Conservation (phyloP, 805 yeast species). For the Candida andamanensis region DNA sequence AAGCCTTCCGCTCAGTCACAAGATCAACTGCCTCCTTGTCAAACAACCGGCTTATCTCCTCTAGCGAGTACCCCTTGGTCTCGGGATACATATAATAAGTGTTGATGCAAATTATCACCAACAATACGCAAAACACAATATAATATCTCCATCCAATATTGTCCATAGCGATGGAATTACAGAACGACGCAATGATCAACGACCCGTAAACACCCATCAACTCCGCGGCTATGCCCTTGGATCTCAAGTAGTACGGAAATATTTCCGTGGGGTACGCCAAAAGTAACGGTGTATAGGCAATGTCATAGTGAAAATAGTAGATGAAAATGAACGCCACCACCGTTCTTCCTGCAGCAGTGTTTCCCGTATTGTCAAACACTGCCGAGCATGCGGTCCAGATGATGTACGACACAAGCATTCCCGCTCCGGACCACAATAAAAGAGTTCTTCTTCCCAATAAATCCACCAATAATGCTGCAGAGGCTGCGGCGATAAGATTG, state of each 20-base stretch:
- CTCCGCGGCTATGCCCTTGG: slow-evolving; percentile 14
- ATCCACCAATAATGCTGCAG: slow-evolving; percentile 16
- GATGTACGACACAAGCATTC: slow-evolving; percentile 21
- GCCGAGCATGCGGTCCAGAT: slow-evolving; percentile 24
- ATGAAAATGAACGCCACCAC: slow-evolving; percentile 15
- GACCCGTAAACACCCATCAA: slow-evolving; percentile 19
- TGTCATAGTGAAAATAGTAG: slow-evolving; percentile 13
- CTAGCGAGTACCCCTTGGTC: slow-evolving; percentile 29
- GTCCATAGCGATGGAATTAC: slow-evolving; percentile 15
- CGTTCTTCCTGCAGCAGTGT: slow-evolving; percentile 9
- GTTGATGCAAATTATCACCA: slow-evolving; percentile 23
- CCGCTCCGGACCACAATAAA: slow-evolving; percentile 21
- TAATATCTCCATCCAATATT: slow-evolving; percentile 17
- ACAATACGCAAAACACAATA: slow-evolving; percentile 23
- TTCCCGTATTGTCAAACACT: slow-evolving; percentile 12
- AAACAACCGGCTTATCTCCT: slow-evolving; percentile 28
- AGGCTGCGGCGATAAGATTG: slow-evolving; percentile 15
- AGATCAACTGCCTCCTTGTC: slow-evolving; percentile 11
- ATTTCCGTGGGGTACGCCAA: slow-evolving; percentile 14
- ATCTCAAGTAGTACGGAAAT: slow-evolving; percentile 11
- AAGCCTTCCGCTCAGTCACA: neutral
- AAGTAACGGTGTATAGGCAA: slow-evolving; percentile 13
- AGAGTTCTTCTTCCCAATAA: slow-evolving; percentile 24
- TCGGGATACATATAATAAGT: slow-evolving; percentile 23
- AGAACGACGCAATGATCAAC: slow-evolving; percentile 12